Base-by-base conservation (phyloP, 2,329 filamentous ascomycete genomes). In the Ophiostoma sp. region DNA sequence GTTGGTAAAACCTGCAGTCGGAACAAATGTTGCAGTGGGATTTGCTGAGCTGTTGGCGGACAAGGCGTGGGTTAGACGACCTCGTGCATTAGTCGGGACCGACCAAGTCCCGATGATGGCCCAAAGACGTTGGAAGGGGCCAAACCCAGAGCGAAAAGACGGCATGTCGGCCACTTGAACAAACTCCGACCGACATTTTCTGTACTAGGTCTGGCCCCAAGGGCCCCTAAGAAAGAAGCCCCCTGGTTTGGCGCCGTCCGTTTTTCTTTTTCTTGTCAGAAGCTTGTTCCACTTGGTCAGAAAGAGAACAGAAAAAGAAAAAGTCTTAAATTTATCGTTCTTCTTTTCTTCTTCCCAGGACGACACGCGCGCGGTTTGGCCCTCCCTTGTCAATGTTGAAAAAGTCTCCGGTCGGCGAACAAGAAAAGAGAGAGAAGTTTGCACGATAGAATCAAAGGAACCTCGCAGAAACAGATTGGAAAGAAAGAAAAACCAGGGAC, bases 31-130 rank as follows among this genome's bases (percentile, higher is more conserved):
- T 63, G 19, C 59, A 63, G 25, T 17, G 52, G 15, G 3, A 28
- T n/a, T 42, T 12, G 39, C 39, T 52, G 48, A 15, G 22, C 48
- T 52, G 48, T n/a, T 52, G 17, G 12, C 3, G n/a, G n/a, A n/a
- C n/a, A n/a, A n/a, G n/a, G n/a, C n/a, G n/a, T n/a, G n/a, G n/a
- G n/a, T n/a, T n/a, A 8, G 33, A 50, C 31, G 42, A 15, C 7
- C 39, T 50, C 25, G 42, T 68, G 7, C 17, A n/a, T 50, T 50
- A 50, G 64, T 68, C 64, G 64, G 64, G 64, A 50, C 64, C 64
- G 64, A 50, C 64, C 45, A 68, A 33, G 39, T 45, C 25, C 64
- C 64, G 64, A 66, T 25, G n/a, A 12, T 66, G 33, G 12, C 17
- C 25, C 17, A 9, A 19, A 15, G 11, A n/a, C 12, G 17, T 22